Conservation (phyloP, 2,329 filamentous ascomycete species). For the Zasmidium citrigriseum region DNA sequence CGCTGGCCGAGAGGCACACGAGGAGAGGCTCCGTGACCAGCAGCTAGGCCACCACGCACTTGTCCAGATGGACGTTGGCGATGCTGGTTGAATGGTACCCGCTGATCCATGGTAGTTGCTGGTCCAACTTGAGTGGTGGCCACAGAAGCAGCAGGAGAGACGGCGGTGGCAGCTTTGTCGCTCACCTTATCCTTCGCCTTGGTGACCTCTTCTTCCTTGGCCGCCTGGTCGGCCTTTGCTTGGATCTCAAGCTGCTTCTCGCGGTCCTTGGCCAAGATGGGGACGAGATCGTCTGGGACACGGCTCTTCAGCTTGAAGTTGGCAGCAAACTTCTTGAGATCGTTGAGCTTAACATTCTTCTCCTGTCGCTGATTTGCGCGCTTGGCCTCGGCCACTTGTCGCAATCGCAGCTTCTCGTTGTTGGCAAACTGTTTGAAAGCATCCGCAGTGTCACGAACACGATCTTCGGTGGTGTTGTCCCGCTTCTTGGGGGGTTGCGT, state of each 20-base stretch:
- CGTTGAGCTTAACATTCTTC: constrained; percentile 88
- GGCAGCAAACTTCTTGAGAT: constrained; percentile 90
- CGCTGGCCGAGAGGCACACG: constrained; percentile 20
- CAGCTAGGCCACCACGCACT: constrained; percentile 1
- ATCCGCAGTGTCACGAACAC: constrained; percentile 62
- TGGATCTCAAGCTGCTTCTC: constrained; percentile 91
- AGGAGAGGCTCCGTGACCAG: constrained; percentile 15
- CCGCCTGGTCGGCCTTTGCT: constrained; percentile 78
- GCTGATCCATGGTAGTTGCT: constrained; percentile 5
- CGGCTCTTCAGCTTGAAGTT: constrained; percentile 94
- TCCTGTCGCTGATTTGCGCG: constrained; percentile 64
- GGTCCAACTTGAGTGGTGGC: constrained; percentile 7
- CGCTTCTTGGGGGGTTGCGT: constrained; percentile 18
- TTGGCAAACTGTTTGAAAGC: constrained; percentile 67
- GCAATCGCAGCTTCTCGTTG: constrained; percentile 60
- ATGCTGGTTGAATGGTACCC: constrained; percentile 14
- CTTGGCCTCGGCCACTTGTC: constrained; percentile 56
- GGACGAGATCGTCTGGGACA: constrained; percentile 86
- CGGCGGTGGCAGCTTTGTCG: constrained; percentile 21
- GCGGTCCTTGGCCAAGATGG: constrained; percentile 96
- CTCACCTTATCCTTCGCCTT: constrained; percentile 44
- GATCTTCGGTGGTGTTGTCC: constrained; percentile 59
- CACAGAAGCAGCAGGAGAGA: constrained; percentile 23
- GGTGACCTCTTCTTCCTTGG: constrained; percentile 54
- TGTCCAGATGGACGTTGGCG: constrained; percentile 11